These are phyloP conservation scores for Omphalea diandra DNA, from an alignment of 441 rosid genomes.

Conservation along the genomic window DNA sequence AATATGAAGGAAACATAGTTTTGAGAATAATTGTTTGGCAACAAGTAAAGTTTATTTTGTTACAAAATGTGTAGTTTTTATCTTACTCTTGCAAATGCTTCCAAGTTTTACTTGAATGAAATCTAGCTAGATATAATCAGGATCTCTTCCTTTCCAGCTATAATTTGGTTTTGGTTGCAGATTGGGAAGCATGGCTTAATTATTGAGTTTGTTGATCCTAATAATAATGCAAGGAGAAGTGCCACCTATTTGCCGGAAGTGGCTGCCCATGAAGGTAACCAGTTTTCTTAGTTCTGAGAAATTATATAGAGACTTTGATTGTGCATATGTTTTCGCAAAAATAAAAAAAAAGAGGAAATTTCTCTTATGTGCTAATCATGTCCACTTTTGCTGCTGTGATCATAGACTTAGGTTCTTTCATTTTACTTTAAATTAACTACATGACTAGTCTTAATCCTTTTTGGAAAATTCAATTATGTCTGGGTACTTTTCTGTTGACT, in stretches of 20 bases:
- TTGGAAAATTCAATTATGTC: background rate
- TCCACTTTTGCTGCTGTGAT: too few relatives aligned
- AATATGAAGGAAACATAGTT: background rate
- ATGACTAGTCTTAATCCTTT: background rate
- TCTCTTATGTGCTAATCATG: too few relatives aligned
- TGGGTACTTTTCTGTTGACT: background rate
- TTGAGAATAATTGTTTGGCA: background rate
- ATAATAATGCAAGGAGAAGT: constrained; percentile 52
- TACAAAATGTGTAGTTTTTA: background rate
- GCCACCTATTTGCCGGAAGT: constrained; percentile 98
- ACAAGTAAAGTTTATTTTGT: background rate
- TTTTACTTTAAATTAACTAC: background rate
- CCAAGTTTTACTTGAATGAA: background rate
- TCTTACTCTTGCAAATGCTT: constrained; percentile 1
- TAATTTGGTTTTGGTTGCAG: constrained; percentile 37
- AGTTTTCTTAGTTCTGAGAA: background rate
- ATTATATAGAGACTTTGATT: background rate
- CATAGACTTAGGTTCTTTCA: background rate
- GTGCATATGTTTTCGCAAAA: background rate
- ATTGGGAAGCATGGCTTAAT: constrained; percentile 90
- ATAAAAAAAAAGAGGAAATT: too few relatives aligned
- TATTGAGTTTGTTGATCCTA: constrained; percentile 86
- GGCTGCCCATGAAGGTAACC: constrained; percentile 93
- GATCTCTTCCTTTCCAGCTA: background rate
- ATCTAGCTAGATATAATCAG: background rate